Evolutionary conservation across 2,329 filamentous ascomycete genomes (phyloP).

Genomic region (Phyllosticta citrichinensis): DNA sequence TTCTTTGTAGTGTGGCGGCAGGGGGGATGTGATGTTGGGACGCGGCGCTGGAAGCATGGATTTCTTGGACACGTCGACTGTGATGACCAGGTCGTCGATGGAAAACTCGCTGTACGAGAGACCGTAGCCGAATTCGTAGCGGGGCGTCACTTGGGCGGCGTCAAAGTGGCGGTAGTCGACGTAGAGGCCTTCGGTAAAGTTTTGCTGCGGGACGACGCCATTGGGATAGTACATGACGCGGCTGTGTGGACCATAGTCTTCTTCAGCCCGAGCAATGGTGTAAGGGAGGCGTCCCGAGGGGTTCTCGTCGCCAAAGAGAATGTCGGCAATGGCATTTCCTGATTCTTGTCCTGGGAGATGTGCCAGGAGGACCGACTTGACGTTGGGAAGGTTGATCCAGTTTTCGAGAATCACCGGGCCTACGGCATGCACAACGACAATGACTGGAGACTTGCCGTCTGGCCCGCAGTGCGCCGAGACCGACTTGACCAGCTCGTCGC

Average conservation of each 20-base stretch:
- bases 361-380: slow-evolving; percentile 30
- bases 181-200: slow-evolving; percentile 43
- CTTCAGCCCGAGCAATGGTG: slow-evolving; percentile 27
- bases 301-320: slow-evolving; percentile 30
- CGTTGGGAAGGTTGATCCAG: slow-evolving; percentile 58
- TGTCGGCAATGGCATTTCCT: slow-evolving; percentile 31
- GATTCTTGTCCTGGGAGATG: slow-evolving; percentile 33
- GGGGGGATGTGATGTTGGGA: slow-evolving; percentile 6
- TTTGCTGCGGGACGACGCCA: slow-evolving; percentile 34
- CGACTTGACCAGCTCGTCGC: slow-evolving; percentile 62
- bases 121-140: slow-evolving; percentile 29
- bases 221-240: slow-evolving; percentile 26
- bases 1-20: slow-evolving; percentile 15
- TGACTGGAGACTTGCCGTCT: slow-evolving; percentile 51
- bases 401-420: slow-evolving; percentile 71
- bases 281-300: slow-evolving; percentile 30
- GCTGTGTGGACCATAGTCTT: slow-evolving; percentile 18
- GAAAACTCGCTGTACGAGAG: slow-evolving; percentile 28
- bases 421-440: slow-evolving; percentile 83
- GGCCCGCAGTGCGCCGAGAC: slow-evolving; percentile 58
- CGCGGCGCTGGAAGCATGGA: slow-evolving; percentile 34
- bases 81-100: slow-evolving; percentile 8
- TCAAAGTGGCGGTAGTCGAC: slow-evolving; percentile 48
- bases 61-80: slow-evolving; percentile 25
- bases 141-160: slow-evolving; percentile 17